phyloP scores from a whole-genome alignment of 140 eudicot genomes.

The Erigeron philadelphicus region DNA sequence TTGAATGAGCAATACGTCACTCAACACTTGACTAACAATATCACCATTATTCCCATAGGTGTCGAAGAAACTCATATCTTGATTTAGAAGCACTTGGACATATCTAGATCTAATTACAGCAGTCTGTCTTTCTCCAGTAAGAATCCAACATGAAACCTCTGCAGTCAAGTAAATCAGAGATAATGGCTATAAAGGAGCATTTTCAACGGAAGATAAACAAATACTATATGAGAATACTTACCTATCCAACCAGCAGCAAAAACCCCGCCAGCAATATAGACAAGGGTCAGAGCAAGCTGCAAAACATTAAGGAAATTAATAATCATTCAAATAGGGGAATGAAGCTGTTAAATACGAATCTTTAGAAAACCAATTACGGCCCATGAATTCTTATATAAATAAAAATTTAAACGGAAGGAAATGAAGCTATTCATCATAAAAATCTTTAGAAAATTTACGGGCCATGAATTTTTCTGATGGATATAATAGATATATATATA shows the following conservation, averaged over 20 bases:
- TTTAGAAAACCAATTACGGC: constrained; percentile 4
- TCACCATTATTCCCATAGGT: constrained; percentile 96
- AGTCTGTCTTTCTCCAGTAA: constrained; percentile 97
- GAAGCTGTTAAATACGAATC: neutral
- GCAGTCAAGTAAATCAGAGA: constrained; percentile 27
- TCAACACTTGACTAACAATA: constrained; percentile 93
- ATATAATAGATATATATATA: neutral
- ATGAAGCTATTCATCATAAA: neutral
- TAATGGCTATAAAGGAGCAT: constrained; percentile 14
- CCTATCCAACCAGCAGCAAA: constrained; percentile 96
- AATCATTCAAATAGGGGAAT: neutral
- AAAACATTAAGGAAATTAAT: constrained; percentile 21
- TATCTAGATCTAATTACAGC: constrained; percentile 94
- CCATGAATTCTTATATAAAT: neutral
- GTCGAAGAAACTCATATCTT: constrained; percentile 96
- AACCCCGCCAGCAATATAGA: constrained; percentile 84
- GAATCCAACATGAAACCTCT: constrained; percentile 99
- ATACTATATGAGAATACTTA: constrained; percentile 21
- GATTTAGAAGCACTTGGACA: constrained; percentile 84
- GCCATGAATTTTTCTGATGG: neutral
- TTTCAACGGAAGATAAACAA: constrained; percentile 5
- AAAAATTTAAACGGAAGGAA: neutral
- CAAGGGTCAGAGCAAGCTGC: constrained; percentile 78
- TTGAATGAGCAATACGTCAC: constrained; percentile 92
- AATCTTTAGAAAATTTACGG: constrained; percentile 10